Base-by-base conservation (phyloP, 805 yeast genomes). In the Candida insectalens region DNA sequence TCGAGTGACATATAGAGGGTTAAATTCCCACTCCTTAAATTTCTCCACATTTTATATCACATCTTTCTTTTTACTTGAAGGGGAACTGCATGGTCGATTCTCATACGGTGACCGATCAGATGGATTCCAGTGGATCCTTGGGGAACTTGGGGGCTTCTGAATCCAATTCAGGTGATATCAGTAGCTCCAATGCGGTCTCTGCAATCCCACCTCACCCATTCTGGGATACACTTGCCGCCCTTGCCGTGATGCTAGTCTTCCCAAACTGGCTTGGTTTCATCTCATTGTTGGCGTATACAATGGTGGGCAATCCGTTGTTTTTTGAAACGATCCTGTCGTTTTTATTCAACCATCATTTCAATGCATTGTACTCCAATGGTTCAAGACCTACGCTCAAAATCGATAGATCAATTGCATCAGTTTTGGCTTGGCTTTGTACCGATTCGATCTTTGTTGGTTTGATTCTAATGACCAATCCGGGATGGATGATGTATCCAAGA, bases 1-100 rank as follows among this genome's bases (percentile, higher is more conserved):
- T 83, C 63, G 22, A 77, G 51, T 0, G 74, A 50, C 60, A 21
- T 21, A n/a, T n/a, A n/a, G n/a, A n/a, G n/a, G n/a, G n/a, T n/a
- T n/a, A n/a, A n/a, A n/a, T n/a, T n/a, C n/a, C n/a, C n/a, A n/a
- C n/a, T n/a, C n/a, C n/a, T n/a, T n/a, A n/a, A n/a, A n/a, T n/a
- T n/a, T n/a, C n/a, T n/a, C n/a, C n/a, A n/a, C n/a, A n/a, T n/a
- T n/a, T n/a, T n/a, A n/a, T n/a, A n/a, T n/a, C n/a, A n/a, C n/a
- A n/a, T n/a, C n/a, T n/a, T n/a, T n/a, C n/a, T n/a, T n/a, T n/a
- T n/a, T n/a, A n/a, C n/a, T n/a, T n/a, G n/a, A n/a, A n/a, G n/a
- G n/a, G n/a, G n/a, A n/a, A n/a, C n/a, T n/a, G n/a, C n/a, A n/a
- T n/a, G n/a, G n/a, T n/a, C n/a, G n/a, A n/a, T n/a, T n/a, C n/a